Percentiles rank a stretch among this genome's conserved stretches.
phyloP scores from a whole-genome alignment of 2,329 filamentous ascomycete species.

The Rugonectria rugulosa region DNA sequence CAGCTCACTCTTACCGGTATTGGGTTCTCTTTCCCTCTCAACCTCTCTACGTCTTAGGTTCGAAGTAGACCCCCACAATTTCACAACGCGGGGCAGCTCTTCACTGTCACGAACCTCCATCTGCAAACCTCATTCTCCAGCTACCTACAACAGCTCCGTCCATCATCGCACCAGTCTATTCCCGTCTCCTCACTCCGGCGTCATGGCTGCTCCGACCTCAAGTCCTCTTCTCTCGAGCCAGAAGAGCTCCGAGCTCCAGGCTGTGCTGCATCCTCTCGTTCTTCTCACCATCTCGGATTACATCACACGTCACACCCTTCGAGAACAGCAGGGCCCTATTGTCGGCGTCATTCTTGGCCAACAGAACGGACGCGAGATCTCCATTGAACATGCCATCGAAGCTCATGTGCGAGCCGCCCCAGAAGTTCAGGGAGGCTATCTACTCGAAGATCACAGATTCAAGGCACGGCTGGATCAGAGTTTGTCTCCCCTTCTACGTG shows the following conservation, averaged over 20 bases:
- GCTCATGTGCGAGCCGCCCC: conserved; percentile 63
- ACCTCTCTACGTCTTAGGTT: no score
- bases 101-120: neutral
- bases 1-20: no score
- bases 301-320: conserved; percentile 87
- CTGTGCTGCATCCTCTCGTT: conserved; percentile 90
- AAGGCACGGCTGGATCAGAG: conserved; percentile 82
- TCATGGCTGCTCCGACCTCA: conserved; percentile 55
- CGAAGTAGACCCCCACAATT: conserved; percentile 8
- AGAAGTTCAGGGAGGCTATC: conserved; percentile 61
- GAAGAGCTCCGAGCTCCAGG: conserved; percentile 77
- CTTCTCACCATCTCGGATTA: conserved; percentile 97
- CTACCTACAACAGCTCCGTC: neutral
- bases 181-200: conserved; percentile 25
- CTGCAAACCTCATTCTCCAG: neutral
- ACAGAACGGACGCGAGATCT: conserved; percentile 89
- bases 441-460: conserved; percentile 78
- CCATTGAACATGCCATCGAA: conserved; percentile 92
- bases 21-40: no score
- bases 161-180: neutral
- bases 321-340: conserved; percentile 77
- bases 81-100: conserved; percentile 15
- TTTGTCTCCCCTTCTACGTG: conserved; percentile 52
- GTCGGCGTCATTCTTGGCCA: conserved; percentile 90
- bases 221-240: conserved; percentile 71